Evolutionary conservation across 1,139 yeast genomes (phyloP).

Genomic region (Magnusiomyces paraingens): DNA sequence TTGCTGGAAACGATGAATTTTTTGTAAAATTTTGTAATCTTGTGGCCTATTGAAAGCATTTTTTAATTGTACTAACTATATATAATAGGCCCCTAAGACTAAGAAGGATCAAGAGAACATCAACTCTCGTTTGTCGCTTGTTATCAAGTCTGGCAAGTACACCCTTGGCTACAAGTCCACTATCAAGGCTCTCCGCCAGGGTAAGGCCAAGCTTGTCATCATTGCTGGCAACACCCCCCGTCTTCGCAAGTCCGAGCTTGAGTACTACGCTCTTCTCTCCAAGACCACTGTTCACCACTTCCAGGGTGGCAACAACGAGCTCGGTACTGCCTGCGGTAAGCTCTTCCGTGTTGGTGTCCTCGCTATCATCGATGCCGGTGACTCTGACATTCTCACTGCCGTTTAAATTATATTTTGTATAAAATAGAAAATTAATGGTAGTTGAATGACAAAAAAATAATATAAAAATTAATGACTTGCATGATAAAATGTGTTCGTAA

Average conservation of each 20-base stretch:
- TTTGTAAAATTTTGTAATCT: too few species aligned
- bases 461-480: neutral
- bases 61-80: neutral
- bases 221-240: slow-evolving; percentile 99
- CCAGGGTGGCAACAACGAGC: slow-evolving; percentile 99
- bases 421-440: neutral
- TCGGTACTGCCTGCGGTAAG: slow-evolving; percentile 99
- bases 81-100: slow-evolving; percentile 81
- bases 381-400: slow-evolving; percentile 87
- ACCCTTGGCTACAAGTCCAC: slow-evolving; percentile 99
- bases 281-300: slow-evolving; percentile 95
- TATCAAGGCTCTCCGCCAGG: slow-evolving; percentile 93
- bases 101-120: slow-evolving; percentile 88
- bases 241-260: slow-evolving; percentile 99
- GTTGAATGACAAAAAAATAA: neutral
- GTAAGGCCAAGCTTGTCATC: slow-evolving; percentile 94
- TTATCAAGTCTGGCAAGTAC: slow-evolving; percentile 98
- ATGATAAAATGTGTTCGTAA: neutral
- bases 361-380: slow-evolving; percentile 98
- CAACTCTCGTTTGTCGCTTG: slow-evolving; percentile 97
- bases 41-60: too few species aligned
- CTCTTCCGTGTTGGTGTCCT: slow-evolving; percentile 99
- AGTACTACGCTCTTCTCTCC: slow-evolving; percentile 99
- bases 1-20: too few species aligned
- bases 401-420: slow-evolving; percentile 15